A percentile compares a stretch with the other conserved stretches of the same genome.
phyloP scores from a whole-genome alignment of 495 filamentous ascomycete species.

The Aspergillus indologenus region DNA sequence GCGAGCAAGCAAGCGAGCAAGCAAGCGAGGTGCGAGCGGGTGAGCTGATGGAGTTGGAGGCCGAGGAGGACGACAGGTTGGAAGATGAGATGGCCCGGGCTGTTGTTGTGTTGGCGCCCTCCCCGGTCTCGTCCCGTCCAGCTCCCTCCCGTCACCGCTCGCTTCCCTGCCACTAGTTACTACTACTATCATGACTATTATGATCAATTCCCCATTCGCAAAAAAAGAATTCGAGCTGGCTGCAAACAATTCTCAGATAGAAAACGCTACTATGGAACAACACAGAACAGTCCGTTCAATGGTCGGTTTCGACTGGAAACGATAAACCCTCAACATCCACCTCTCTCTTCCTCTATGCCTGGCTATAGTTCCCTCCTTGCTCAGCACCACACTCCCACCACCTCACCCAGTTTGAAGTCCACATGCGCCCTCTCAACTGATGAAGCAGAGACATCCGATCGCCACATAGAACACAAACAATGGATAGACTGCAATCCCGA shows the following conservation, averaged over 20 bases:
- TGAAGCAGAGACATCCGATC: constrained; percentile 92
- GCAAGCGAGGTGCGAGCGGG: constrained; percentile 16
- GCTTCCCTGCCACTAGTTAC: constrained; percentile 13
- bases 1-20: constrained; percentile 13
- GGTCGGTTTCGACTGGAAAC: background rate
- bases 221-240: too few relatives aligned
- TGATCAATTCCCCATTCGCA: too few relatives aligned
- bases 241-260: background rate
- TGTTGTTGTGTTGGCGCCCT: constrained; percentile 23
- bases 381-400: background rate
- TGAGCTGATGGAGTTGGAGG: background rate
- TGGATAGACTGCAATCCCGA: constrained; percentile 92
- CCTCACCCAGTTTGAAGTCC: background rate
- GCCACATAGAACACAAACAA: constrained; percentile 94
- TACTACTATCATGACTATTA: too few relatives aligned
- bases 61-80: background rate
- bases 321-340: background rate
- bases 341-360: background rate
- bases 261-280: background rate
- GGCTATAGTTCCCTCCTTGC: background rate
- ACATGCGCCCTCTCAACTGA: constrained; percentile 59
- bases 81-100: background rate
- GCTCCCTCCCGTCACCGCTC: constrained; percentile 31
- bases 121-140: constrained; percentile 5
- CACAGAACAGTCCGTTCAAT: background rate